Conservation (phyloP, 2,329 filamentous ascomycete genomes). For the Aspergillus sp. region DNA sequence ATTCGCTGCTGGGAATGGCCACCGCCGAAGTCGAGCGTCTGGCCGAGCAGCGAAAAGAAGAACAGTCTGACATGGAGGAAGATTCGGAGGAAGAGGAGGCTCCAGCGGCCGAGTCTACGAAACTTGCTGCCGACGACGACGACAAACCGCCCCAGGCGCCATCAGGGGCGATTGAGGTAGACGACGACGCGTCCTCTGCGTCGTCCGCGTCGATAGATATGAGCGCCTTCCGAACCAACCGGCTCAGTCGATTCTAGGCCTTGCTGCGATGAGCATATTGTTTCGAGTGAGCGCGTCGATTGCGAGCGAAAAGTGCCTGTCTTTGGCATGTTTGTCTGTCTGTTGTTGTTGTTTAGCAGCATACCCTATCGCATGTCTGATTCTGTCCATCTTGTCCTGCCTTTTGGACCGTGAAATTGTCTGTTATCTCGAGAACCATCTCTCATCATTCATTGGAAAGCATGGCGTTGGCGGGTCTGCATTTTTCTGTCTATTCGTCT, state of each 20-base stretch:
- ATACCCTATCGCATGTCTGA: no score
- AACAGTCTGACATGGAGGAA: conserved; percentile 10
- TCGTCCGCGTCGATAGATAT: conserved; percentile 13
- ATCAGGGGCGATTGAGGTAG: conserved; percentile 24
- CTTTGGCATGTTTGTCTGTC: no score
- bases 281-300: neutral
- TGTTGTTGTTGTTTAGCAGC: no score
- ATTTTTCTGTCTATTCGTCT: no score
- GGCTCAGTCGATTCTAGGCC: conserved; percentile 2
- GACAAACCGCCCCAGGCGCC: conserved; percentile 12
- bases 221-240: conserved; percentile 10
- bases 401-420: no score
- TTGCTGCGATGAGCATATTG: neutral
- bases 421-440: no score
- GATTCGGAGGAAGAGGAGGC: conserved; percentile 11
- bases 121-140: conserved; percentile 6
- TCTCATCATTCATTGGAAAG: no score
- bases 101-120: conserved; percentile 2
- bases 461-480: no score
- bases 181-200: conserved; percentile 21
- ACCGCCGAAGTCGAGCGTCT: conserved; percentile 51
- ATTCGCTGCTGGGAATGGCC: conserved; percentile 53
- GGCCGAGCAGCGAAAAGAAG: conserved; percentile 39
- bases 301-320: neutral
- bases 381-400: no score